Evolutionary conservation across 129 eudicot genomes (phyloP), one percentile per base, ranked within the genome.

Genomic region (Artemisia annua): DNA sequence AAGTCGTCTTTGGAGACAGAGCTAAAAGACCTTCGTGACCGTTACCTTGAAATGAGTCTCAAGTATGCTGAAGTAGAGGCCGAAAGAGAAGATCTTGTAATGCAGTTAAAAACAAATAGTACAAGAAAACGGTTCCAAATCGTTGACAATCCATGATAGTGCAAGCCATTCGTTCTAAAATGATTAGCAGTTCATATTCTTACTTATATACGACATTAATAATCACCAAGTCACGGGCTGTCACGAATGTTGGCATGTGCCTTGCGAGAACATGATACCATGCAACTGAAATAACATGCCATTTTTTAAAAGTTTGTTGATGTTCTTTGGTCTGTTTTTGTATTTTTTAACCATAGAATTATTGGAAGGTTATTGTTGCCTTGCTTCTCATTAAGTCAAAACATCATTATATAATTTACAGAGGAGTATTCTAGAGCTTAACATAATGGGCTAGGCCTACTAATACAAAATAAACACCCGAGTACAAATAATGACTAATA

Each of bases 51-150:
- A 53, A 94, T 94, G 99, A 94, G 99, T 67, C 96, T 94, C 28
- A 87, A 83, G 63, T 94, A 90, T 70, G 99, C 97, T 22, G 97
- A 94, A 80, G 99, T 88, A 1, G 97, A 94, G 78, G 93, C 93
- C 19, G 83, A 88, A 69, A 83, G 96, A 15, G 99, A 88, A 83
- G 97, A 94, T 83, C 99, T 94, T 83, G 97, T 94, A 48, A 85
- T 94, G 96, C 88, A 87, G 22, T 20, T 20, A 20, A 94, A 83
- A 81, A 58, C 93, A 66, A 66, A 79, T 57, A 75, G 77, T 44
- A 82, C 84, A 69, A 81, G 81, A 83, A 88, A 84, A 76, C 80
- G 87, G 83, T 87, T 83, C 80, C 80, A 78, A 14, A 54, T 71
- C 67, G 6, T 46, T 35, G 78, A 78, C 59, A 78, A 71, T 53